Base-by-base conservation (phyloP, 305 asterid genomes). In the Fraxinus angustifolia region DNA sequence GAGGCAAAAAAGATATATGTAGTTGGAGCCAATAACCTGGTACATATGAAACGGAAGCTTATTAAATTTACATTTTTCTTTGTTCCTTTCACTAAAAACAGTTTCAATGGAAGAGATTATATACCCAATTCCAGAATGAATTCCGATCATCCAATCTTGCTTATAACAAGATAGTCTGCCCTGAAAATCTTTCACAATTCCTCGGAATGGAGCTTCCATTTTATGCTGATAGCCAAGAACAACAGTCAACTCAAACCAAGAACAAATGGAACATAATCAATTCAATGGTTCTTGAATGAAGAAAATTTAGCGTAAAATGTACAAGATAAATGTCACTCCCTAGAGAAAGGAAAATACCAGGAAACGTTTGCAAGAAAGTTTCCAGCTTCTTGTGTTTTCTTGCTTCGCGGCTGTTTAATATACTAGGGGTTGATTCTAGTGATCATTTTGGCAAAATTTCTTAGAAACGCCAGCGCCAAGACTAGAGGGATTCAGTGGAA, bases 1-100 rank as follows among this genome's bases (percentile, higher is more conserved):
- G 98, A 94, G 35, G 98, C 97, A 53, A 94, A 94, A 87, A 89
- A 94, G 74, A 94, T 90, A 84, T 91, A 94, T 1, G 94, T 83
- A 16, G 97, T 85, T 79, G 98, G 98, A 84, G 98, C 98, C 28
- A 94, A 78, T 48, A 94, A 91, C 88, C 98, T 94, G 86, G 1
- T 10, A 76, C 38, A 73, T 6, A 36, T 14, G n/a, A 70, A 77
- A 60, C 17, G 3, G 12, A 17, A 62, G 40, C 38, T 2, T 34
- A 38, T 7, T 38, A 3, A 65, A 30, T 14, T 74, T 45, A 28
- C 6, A 67, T 16, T 28, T 45, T 33, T 34, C n/a, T 76, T 23
- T 81, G 77, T 30, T 36, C 56, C 76, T 48, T 62, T 10, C 23
- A 14, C 23, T 16, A 56, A 4, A n/a, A 56, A 16, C 65, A 56